A percentile compares a stretch with the other conserved stretches of the same genome.
Conservation (phyloP, 2,329 filamentous ascomycete genomes). For the Fusarium pseudograminearum region DNA sequence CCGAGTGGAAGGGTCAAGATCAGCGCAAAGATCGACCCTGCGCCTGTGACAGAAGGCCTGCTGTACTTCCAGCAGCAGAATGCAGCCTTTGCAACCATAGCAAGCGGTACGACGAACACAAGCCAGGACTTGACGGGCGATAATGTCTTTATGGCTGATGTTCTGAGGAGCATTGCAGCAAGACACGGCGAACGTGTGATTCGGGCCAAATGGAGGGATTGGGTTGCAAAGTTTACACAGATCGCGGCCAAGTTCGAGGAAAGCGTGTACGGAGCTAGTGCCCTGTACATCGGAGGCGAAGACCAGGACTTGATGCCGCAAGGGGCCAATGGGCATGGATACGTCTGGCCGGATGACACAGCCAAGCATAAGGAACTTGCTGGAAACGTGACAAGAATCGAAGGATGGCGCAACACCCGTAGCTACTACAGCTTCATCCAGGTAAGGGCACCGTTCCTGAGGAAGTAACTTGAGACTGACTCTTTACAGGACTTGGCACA, state of each 20-base stretch:
- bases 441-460: slow-evolving; percentile 57
- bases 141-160: slow-evolving; percentile 86
- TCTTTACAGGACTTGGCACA: slow-evolving; percentile 71
- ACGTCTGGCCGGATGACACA: slow-evolving; percentile 90
- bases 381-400: slow-evolving; percentile 91
- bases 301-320: slow-evolving; percentile 71
- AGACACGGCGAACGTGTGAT: slow-evolving; percentile 91
- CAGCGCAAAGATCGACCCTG: slow-evolving; percentile 85
- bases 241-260: slow-evolving; percentile 96
- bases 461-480: slow-evolving; percentile 21
- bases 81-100: slow-evolving; percentile 64
- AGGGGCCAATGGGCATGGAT: slow-evolving; percentile 84
- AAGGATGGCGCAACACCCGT: slow-evolving; percentile 95
- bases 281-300: slow-evolving; percentile 85
- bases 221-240: slow-evolving; percentile 93
- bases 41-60: slow-evolving; percentile 85
- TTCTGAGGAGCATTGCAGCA: slow-evolving; percentile 84
- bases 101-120: slow-evolving; percentile 56
- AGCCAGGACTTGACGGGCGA: slow-evolving; percentile 84
- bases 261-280: slow-evolving; percentile 91
- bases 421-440: slow-evolving; percentile 97
- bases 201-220: slow-evolving; percentile 91
- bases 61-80: slow-evolving; percentile 89
- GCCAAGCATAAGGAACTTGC: slow-evolving; percentile 87
- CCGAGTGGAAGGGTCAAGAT: slow-evolving; percentile 95